phyloP scores from a whole-genome alignment of 352 stramenopile species.

The Globisporangium nagaii region DNA sequence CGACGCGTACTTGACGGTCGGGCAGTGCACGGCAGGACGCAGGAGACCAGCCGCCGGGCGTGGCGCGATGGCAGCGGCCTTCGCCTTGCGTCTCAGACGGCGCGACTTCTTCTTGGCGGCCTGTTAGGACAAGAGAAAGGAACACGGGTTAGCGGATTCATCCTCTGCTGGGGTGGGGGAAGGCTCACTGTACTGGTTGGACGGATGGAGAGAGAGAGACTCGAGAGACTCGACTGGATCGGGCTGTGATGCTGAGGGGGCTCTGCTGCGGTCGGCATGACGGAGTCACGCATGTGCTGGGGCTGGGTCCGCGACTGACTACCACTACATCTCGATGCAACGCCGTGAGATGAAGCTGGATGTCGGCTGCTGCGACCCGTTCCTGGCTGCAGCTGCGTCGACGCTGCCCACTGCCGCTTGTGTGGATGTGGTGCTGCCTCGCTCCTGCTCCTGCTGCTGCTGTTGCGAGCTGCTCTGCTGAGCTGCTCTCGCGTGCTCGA shows the following conservation, averaged over 20 bases:
- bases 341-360: no score
- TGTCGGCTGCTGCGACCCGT: no score
- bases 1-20: constrained; percentile 97
- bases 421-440: no score
- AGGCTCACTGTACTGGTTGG: neutral
- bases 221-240: no score
- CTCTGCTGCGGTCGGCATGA: no score
- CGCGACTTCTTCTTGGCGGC: constrained; percentile 98
- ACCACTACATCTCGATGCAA: no score
- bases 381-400: no score
- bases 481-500: neutral
- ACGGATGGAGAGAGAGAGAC: neutral
- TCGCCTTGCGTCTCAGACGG: constrained; percentile 92
- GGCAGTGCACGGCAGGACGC: constrained; percentile 96
- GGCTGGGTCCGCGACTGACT: no score
- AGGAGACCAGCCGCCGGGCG: constrained; percentile 95
- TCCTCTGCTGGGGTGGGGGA: neutral
- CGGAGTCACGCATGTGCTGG: no score
- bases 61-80: constrained; percentile 97
- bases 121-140: constrained; percentile 75
- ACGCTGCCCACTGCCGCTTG: no score
- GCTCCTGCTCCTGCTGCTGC: no score
- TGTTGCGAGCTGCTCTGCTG: neutral
- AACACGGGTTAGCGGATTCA: constrained; percentile 6
- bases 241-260: no score